Percentiles rank a stretch among this genome's conserved stretches.
Conservation (phyloP, 306 rosid species). For the Castanea crenata region DNA sequence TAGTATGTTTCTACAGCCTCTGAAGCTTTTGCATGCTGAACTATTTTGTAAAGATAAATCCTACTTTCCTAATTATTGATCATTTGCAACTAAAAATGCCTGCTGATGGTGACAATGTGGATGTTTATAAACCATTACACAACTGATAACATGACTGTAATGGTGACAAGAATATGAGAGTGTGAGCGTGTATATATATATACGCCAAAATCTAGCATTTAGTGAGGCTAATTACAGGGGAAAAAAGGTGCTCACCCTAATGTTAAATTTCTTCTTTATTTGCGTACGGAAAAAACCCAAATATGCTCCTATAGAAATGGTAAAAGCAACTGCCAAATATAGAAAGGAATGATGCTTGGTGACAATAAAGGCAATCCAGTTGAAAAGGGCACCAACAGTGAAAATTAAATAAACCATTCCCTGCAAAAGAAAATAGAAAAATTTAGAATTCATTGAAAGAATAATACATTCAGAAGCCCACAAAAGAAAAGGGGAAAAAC, state of each 20-base stretch:
- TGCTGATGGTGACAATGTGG: neutral
- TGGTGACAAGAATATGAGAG: neutral
- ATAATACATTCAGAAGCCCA: no score
- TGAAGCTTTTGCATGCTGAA: neutral
- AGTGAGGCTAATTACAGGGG: neutral
- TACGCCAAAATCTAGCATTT: neutral
- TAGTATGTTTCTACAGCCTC: no score
- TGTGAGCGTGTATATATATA: neutral
- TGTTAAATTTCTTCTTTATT: constrained; percentile 86
- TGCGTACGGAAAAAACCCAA: constrained; percentile 85
- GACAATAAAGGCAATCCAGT: constrained; percentile 55
- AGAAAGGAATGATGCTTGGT: constrained; percentile 62
- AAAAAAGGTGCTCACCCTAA: constrained; percentile 54
- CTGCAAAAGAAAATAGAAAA: constrained; percentile 45
- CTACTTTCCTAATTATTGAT: neutral
- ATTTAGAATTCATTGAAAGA: constrained; percentile 12
- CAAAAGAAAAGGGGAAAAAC: neutral
- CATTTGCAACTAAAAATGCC: neutral
- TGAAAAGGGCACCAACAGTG: constrained; percentile 50
- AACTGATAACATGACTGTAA: neutral
- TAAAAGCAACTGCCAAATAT: constrained; percentile 64
- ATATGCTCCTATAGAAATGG: constrained; percentile 56
- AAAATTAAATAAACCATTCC: constrained; percentile 59
- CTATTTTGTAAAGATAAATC: neutral
- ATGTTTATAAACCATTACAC: neutral